Evolutionary conservation across 2,329 filamentous ascomycete genomes (phyloP).

Genomic region (Lachnellula occidentalis): DNA sequence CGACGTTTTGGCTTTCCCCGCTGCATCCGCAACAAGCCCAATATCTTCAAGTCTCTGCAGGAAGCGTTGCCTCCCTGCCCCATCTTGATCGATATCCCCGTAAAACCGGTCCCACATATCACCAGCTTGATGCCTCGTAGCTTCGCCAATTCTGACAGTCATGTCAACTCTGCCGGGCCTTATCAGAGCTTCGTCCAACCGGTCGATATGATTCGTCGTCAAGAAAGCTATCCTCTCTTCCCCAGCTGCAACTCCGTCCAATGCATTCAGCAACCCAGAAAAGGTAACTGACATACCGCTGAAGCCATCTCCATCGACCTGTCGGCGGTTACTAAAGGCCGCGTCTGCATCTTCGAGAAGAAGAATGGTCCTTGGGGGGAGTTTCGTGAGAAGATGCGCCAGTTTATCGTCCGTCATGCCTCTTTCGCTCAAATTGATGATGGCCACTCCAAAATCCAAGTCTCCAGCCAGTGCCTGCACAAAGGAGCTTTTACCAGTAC

Average conservation of each 20-base stretch:
- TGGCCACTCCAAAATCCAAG: slow-evolving; percentile 47
- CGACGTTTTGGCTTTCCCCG: slow-evolving; percentile 10
- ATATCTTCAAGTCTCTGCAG: slow-evolving; percentile 63
- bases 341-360: slow-evolving; percentile 52
- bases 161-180: slow-evolving; percentile 90
- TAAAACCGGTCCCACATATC: slow-evolving; percentile 96
- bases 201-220: slow-evolving; percentile 91
- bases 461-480: slow-evolving; percentile 86
- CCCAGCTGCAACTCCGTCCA: slow-evolving; percentile 89
- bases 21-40: slow-evolving; percentile 58
- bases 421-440: slow-evolving; percentile 44
- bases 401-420: slow-evolving; percentile 54
- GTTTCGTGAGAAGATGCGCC: slow-evolving; percentile 42
- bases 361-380: slow-evolving; percentile 49
- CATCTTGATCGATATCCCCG: slow-evolving; percentile 66
- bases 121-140: slow-evolving; percentile 75
- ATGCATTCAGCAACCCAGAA: slow-evolving; percentile 77
- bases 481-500: slow-evolving; percentile 82
- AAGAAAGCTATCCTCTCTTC: slow-evolving; percentile 93
- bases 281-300: slow-evolving; percentile 56
- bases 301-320: slow-evolving; percentile 42
- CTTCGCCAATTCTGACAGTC: slow-evolving; percentile 84
- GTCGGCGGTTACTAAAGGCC: slow-evolving; percentile 48
- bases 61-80: slow-evolving; percentile 61
- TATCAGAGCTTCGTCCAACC: slow-evolving; percentile 78